Base-by-base conservation (phyloP, 2,329 filamentous ascomycete genomes). In the Plectosphaerella sp. region DNA sequence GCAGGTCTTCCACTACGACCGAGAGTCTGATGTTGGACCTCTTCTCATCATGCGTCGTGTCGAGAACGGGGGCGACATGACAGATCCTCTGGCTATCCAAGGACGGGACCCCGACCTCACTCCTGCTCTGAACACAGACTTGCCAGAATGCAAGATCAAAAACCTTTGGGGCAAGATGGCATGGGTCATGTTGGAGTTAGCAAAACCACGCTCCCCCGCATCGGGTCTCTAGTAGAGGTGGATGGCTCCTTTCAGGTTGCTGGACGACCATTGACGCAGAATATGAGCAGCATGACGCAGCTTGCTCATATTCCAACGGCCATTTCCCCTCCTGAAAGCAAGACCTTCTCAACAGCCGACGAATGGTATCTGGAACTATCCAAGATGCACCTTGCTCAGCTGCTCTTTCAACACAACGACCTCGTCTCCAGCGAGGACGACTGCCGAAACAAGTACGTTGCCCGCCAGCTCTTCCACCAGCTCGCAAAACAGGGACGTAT, bases 351-450 rank as follows among this genome's bases (percentile, higher is more conserved):
- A n/a, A n/a, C 37, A n/a, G 37, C 37, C 16, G 37, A 18, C 14
- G 37, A 39, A 8, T 75, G 70, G 62, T 71, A 69, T 47, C 46
- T 51, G 7, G 61, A 57, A 3, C 59, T 75, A 8, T 67, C 72
- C 9, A 62, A 73, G 11, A 59, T 72, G 52, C 66, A 75, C 35
- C 51, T 74, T 16, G 56, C 54, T 11, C 64, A 67, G 52, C 54
- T 71, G 9, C 36, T 59, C n/a, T 67, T 67, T 43, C 67, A 73
- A 54, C 65, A 65, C 37, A 72, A 72, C 50, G 63, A 71, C 46
- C 50, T 65, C 22, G 59, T 70, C 5, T 52, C 63, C 2, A 64
- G 60, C 3, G 58, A 59, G 6, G 62, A 64, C 4, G 63, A 65
- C 52, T 62, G 63, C 24, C 52, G 64, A 1, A 62, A 63, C 15